Evolutionary conservation across 2,329 filamentous ascomycete genomes (phyloP), one percentile per base, ranked within the genome.

Genomic region (Penicillium sclerotigenum): DNA sequence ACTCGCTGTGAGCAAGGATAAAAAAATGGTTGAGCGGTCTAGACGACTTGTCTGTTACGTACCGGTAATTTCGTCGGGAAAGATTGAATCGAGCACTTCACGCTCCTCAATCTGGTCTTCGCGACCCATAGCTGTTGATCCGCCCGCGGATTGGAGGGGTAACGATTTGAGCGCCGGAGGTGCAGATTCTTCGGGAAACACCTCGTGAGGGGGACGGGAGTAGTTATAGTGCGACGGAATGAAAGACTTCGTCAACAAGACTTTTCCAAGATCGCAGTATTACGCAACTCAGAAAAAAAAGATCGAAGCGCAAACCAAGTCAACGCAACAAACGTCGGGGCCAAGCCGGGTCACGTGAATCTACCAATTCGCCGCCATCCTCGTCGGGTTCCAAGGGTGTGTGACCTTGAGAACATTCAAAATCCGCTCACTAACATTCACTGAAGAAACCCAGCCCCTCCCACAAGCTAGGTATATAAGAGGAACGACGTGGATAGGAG

Each of bases 21-120:
- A 5, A 28, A 40, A 31, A 20, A 1, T 7, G 10, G 14, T 20
- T 16, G 16, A 22, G 22, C n/a, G 13, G 8, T 9, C 26, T n/a
- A 34, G 10, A 14, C 8, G 16, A 34, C 33, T 28, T 33, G 5
- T 11, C 2, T 45, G 4, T 43, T 6, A 61, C 74, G 46, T 69
- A 93, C 91, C 89, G 83, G 87, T 93, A 66, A 99, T 96, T 78
- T 99, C 94, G 58, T 99, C 93, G 1, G 94, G 91, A 66, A 97
- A 99, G 71, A 99, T 99, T 59, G 93, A 97, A 71, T 96, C 91
- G 72, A 99, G 90, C 67, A 99, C 93, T 76, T 99, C 94, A 59
- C 92, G 87, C 82, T 99, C 94, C 78, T 99, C 94, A 63, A 87
- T 79, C 75, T 99, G 94, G 59, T 99, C 94, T 81, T 97, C 93